Evolutionary conservation across 257 asterid species (phyloP).

Genomic region (Jaltomata sinuosa): DNA sequence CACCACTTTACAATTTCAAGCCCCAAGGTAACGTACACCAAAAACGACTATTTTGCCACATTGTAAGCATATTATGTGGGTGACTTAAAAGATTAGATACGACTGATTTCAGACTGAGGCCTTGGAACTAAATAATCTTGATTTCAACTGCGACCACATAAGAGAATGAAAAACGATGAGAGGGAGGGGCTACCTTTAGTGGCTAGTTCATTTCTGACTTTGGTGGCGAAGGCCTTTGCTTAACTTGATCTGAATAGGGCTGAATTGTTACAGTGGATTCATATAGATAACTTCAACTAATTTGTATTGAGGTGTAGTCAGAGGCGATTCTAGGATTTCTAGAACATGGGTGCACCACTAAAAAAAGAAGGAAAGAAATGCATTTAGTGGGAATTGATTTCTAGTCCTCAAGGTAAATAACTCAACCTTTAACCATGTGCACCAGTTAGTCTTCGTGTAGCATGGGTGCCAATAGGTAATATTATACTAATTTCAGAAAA

Average conservation of each 20-base stretch:
- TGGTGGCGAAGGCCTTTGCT: background rate
- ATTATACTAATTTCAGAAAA: too few relatives aligned
- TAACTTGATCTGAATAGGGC: background rate
- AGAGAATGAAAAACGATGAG: background rate
- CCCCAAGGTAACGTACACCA: constrained; percentile 54
- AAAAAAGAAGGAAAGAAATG: too few relatives aligned
- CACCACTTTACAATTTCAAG: constrained; percentile 88
- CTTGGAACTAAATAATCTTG: background rate
- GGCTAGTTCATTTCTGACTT: background rate
- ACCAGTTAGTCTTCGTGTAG: too few relatives aligned
- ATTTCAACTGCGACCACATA: background rate
- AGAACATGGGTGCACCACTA: too few relatives aligned
- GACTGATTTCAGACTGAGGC: background rate
- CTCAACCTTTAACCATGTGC: too few relatives aligned
- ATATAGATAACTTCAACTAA: background rate
- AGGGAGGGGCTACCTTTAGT: background rate
- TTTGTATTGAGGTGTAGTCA: background rate
- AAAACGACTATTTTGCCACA: background rate
- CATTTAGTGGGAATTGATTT: too few relatives aligned
- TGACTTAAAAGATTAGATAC: background rate
- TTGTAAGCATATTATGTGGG: background rate
- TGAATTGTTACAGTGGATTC: background rate
- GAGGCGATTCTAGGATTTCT: too few relatives aligned
- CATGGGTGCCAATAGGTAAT: too few relatives aligned
- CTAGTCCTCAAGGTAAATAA: too few relatives aligned